Percentiles rank a stretch among this genome's conserved stretches.
Evolutionary conservation across 2,329 filamentous ascomycete species (phyloP).

Genomic region (Emmonsia crescens): DNA sequence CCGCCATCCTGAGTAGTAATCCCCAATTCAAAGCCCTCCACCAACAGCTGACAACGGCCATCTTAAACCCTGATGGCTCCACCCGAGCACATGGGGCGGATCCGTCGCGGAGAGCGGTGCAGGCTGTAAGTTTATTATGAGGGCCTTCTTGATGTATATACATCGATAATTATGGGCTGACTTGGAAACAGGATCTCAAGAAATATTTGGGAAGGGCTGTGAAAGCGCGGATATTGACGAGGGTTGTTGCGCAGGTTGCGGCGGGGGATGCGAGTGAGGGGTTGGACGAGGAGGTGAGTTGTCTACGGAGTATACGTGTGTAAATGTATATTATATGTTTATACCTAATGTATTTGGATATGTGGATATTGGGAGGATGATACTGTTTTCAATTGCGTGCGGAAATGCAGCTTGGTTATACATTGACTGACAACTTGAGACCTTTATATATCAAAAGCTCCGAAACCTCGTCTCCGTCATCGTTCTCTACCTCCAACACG

Average conservation of each 20-base stretch:
- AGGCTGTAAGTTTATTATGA: slow-evolving; percentile 22
- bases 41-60: slow-evolving; percentile 26
- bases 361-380: background rate
- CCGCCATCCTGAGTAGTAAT: slow-evolving; percentile 29
- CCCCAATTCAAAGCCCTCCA: slow-evolving; percentile 34
- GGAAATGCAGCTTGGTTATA: background rate
- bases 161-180: background rate
- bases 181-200: slow-evolving; percentile 25
- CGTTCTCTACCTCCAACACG: slow-evolving; percentile 27
- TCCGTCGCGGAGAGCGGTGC: slow-evolving; percentile 20
- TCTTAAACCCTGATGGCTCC: slow-evolving; percentile 33
- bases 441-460: slow-evolving; percentile 17
- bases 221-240: slow-evolving; percentile 26
- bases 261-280: slow-evolving; percentile 22
- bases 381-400: background rate
- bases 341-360: background rate
- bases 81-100: slow-evolving; percentile 23
- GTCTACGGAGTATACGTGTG: no score
- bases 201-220: slow-evolving; percentile 22
- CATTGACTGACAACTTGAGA: background rate
- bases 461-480: slow-evolving; percentile 27
- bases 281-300: slow-evolving; percentile 1
- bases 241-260: slow-evolving; percentile 22
- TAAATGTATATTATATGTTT: background rate
- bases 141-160: background rate